Conservation (phyloP, 306 rosid genomes). For the Mimosa pudica region DNA sequence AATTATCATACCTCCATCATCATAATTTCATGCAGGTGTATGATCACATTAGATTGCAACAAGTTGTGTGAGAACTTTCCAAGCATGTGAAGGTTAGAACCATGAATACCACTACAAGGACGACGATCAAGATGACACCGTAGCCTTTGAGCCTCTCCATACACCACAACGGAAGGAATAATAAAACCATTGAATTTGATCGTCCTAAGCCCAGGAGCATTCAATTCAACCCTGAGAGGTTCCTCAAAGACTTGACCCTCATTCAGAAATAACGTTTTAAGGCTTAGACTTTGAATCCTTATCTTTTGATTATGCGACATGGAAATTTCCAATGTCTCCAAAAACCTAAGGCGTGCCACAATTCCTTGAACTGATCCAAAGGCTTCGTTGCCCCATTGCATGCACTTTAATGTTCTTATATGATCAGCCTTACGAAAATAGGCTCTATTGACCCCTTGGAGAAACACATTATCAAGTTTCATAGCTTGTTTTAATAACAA, state of each 20-base stretch:
- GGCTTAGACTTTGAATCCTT: background rate
- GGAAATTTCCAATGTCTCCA: background rate
- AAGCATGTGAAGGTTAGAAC: background rate
- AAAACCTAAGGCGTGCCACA: background rate
- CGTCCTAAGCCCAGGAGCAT: background rate
- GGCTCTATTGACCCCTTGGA: background rate
- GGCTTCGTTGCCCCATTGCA: too few relatives aligned
- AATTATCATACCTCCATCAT: background rate
- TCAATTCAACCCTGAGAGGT: background rate
- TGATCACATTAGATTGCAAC: background rate
- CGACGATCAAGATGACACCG: background rate
- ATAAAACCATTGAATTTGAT: background rate
- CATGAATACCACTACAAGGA: background rate
- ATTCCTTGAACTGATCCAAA: background rate
- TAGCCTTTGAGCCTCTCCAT: background rate
- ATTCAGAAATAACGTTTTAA: background rate
- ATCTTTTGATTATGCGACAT: background rate
- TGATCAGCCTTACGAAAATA: background rate
- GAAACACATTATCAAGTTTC: background rate
- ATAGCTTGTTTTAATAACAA: background rate
- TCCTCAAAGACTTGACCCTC: background rate
- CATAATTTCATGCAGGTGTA: background rate
- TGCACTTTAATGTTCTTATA: background rate
- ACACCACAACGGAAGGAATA: background rate
- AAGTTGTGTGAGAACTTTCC: constrained; percentile 9